phyloP scores from a whole-genome alignment of 768 basidiomycete genomes.

The Mycena rebaudengoi region DNA sequence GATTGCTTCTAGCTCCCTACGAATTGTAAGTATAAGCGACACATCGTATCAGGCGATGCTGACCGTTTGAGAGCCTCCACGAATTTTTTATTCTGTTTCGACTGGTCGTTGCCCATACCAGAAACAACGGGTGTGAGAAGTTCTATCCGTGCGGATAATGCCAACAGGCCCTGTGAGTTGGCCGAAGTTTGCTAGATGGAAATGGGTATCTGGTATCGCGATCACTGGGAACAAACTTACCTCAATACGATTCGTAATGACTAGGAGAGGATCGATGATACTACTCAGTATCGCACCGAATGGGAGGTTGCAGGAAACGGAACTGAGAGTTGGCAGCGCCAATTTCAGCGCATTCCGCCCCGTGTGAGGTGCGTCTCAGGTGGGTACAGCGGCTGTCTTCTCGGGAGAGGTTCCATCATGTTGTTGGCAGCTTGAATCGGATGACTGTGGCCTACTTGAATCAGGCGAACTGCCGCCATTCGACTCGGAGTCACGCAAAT shows the following conservation, averaged over 20 bases:
- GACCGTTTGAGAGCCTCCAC: background rate
- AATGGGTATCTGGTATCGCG: background rate
- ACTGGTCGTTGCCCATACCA: background rate
- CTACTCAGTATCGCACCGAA: background rate
- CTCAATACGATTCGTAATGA: background rate
- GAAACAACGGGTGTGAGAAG: background rate
- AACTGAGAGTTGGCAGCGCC: background rate
- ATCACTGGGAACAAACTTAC: background rate
- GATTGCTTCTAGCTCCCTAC: background rate
- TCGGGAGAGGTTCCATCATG: no score
- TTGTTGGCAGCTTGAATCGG: no score
- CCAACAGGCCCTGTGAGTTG: background rate
- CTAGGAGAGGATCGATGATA: background rate
- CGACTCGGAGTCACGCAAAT: no score
- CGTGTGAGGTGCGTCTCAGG: no score
- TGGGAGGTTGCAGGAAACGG: background rate
- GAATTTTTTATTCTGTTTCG: background rate
- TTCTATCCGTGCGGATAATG: background rate
- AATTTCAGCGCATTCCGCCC: no score
- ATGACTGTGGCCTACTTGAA: no score
- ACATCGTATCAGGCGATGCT: background rate
- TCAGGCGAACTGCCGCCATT: no score
- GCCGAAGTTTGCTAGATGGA: background rate
- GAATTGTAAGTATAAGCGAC: background rate
- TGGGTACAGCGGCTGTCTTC: no score